phyloP scores from a whole-genome alignment of 257 asterid species.

The Jasminum sambac region DNA sequence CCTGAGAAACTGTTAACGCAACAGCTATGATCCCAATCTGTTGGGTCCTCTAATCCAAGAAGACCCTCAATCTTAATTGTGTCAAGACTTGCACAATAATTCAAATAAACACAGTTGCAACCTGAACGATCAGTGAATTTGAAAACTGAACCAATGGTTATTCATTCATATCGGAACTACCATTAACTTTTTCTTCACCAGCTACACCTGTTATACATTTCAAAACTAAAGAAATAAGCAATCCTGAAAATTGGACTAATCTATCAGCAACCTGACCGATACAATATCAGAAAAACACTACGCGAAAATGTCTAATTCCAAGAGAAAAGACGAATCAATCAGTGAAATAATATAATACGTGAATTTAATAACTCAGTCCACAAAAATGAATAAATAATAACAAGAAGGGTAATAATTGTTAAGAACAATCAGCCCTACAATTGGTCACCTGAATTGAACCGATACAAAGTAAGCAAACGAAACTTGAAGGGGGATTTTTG shows the following conservation, averaged over 20 bases:
- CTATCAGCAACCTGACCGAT: neutral
- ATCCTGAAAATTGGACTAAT: slow-evolving; percentile 6
- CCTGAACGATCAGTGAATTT: slow-evolving; percentile 28
- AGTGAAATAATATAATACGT: neutral
- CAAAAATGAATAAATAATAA: neutral
- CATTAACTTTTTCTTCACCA: slow-evolving; percentile 29
- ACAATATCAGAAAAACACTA: slow-evolving; percentile 13
- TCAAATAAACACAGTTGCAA: slow-evolving; percentile 11
- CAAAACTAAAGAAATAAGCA: slow-evolving; percentile 13
- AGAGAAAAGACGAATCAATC: slow-evolving; percentile 19
- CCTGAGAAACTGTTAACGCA: slow-evolving; percentile 26
- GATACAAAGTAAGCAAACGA: neutral
- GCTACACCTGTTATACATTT: slow-evolving; percentile 37
- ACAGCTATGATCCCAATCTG: slow-evolving; percentile 28
- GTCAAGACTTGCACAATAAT: slow-evolving; percentile 27
- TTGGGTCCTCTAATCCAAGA: slow-evolving; percentile 48
- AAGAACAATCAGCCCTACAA: neutral
- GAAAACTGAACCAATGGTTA: neutral
- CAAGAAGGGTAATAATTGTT: neutral
- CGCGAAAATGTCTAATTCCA: slow-evolving; percentile 11
- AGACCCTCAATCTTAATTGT: slow-evolving; percentile 45
- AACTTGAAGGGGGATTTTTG: neutral
- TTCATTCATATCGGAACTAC: slow-evolving; percentile 31
- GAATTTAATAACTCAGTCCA: neutral
- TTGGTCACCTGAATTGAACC: neutral